These are phyloP conservation scores for Wallacemonas sp. DNA, from an alignment of 208 protist species.

Conservation along the genomic window DNA sequence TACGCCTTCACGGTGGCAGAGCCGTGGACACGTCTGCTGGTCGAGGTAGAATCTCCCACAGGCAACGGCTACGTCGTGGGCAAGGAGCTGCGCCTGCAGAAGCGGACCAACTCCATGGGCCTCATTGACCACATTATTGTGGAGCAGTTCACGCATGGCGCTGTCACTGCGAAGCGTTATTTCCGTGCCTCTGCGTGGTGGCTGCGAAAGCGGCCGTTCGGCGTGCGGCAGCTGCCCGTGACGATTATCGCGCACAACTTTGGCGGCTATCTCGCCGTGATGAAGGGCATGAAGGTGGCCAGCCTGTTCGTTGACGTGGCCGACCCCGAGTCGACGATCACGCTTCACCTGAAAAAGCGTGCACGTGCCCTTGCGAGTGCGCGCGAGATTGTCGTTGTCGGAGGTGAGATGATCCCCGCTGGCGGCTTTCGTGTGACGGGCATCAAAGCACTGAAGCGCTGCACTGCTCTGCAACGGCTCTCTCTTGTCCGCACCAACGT, in stretches of 20 bases:
- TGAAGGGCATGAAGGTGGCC: slow-evolving; percentile 3
- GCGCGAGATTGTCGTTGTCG: background rate
- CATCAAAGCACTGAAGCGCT: background rate
- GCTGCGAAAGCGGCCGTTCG: slow-evolving; percentile 4
- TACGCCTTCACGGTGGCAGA: background rate
- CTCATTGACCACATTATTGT: slow-evolving; percentile 4
- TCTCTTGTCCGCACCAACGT: slow-evolving; percentile 2
- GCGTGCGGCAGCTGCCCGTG: background rate
- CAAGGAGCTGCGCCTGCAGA: background rate
- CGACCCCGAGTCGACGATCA: background rate
- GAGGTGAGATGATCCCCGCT: background rate
- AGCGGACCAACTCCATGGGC: background rate
- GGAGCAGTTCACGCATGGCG: slow-evolving; percentile 1
- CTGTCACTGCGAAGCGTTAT: background rate
- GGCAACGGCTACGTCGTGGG: background rate
- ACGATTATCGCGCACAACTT: slow-evolving; percentile 1
- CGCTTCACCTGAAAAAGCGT: slow-evolving; percentile 10
- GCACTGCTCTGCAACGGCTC: background rate
- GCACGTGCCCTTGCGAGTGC: background rate
- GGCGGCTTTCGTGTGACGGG: slow-evolving; percentile 2
- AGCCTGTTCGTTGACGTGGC: background rate
- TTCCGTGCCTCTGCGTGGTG: slow-evolving; percentile 6
- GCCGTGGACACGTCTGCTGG: slow-evolving; percentile 2
- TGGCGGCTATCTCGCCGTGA: background rate
- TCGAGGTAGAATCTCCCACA: background rate